Percentiles rank a stretch among this genome's conserved stretches.
These are phyloP conservation scores for Sporobolomyces phaffii DNA, from an alignment of 768 basidiomycete genomes.

Conservation along the genomic window DNA sequence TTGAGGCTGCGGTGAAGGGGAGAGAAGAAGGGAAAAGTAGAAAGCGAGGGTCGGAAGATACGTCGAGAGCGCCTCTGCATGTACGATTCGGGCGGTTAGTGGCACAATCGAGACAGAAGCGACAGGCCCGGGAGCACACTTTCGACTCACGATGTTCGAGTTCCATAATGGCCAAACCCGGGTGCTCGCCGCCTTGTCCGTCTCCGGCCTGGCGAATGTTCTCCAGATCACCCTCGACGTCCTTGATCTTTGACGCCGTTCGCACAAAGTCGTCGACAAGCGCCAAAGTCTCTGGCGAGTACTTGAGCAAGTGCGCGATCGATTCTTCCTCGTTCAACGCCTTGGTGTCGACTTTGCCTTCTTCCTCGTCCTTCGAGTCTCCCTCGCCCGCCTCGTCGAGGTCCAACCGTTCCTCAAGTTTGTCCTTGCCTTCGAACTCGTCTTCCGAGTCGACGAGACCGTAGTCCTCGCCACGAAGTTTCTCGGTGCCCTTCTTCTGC, in stretches of 20 bases:
- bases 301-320: slow-evolving; percentile 39
- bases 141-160: slow-evolving; percentile 76
- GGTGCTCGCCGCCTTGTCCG: slow-evolving; percentile 56
- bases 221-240: slow-evolving; percentile 31
- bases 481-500: slow-evolving; percentile 31
- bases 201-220: slow-evolving; percentile 35
- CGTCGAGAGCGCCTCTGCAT: slow-evolving; percentile 74
- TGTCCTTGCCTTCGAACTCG: not conserved
- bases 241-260: slow-evolving; percentile 26
- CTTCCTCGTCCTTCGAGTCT: not conserved
- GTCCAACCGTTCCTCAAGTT: not conserved
- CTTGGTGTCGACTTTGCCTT: slow-evolving; percentile 4
- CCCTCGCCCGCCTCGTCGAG: not conserved
- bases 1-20: slow-evolving; percentile 44
- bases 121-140: slow-evolving; percentile 1
- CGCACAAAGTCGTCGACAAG: slow-evolving; percentile 41
- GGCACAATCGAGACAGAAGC: too few species aligned
- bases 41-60: slow-evolving; percentile 87
- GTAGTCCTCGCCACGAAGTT: slow-evolving; percentile 30
- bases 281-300: slow-evolving; percentile 40
- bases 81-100: not conserved
- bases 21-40: slow-evolving; percentile 78
- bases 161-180: slow-evolving; percentile 66
- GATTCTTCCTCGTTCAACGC: slow-evolving; percentile 31
- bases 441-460: slow-evolving; percentile 22